Conservation (phyloP, 1,284 basidiomycete species). For the Ceratobasidium sp. region DNA sequence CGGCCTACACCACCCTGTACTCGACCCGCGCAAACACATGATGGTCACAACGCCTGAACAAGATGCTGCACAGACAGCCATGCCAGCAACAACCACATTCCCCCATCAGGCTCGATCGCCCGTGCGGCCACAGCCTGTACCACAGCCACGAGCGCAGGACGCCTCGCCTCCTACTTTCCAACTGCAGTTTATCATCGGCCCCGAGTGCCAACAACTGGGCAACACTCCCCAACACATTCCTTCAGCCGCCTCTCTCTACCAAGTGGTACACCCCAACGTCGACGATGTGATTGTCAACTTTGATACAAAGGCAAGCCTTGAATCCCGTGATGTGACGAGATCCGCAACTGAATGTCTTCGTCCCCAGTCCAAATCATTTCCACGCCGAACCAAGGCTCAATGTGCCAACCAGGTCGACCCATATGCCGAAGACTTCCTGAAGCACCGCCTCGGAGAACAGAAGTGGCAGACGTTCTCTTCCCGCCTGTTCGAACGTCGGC, state of each 20-base stretch:
- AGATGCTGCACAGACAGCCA: background rate
- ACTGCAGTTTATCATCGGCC: constrained; percentile 39
- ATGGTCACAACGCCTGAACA: constrained; percentile 11
- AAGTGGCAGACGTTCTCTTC: constrained; percentile 63
- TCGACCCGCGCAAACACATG: constrained; percentile 31
- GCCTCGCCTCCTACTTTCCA: constrained; percentile 26
- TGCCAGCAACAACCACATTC: background rate
- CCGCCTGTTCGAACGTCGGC: constrained; percentile 61
- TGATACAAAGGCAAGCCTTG: constrained; percentile 33
- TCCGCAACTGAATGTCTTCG: constrained; percentile 24
- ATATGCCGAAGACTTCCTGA: constrained; percentile 60
- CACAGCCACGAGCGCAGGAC: constrained; percentile 42
- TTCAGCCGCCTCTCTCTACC: constrained; percentile 44
- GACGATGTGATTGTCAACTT: constrained; percentile 45
- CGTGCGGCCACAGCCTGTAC: constrained; percentile 25
- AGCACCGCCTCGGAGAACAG: constrained; percentile 59
- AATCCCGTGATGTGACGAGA: background rate
- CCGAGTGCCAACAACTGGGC: constrained; percentile 21
- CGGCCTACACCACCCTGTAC: constrained; percentile 32
- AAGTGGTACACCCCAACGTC: constrained; percentile 44
- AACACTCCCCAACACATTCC: constrained; percentile 35
- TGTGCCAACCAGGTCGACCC: constrained; percentile 54
- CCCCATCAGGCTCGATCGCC: constrained; percentile 17
- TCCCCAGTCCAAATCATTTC: constrained; percentile 40
- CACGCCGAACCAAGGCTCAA: constrained; percentile 50